Conservation (phyloP, 2,329 filamentous ascomycete species). For the Colletotrichum sp. region DNA sequence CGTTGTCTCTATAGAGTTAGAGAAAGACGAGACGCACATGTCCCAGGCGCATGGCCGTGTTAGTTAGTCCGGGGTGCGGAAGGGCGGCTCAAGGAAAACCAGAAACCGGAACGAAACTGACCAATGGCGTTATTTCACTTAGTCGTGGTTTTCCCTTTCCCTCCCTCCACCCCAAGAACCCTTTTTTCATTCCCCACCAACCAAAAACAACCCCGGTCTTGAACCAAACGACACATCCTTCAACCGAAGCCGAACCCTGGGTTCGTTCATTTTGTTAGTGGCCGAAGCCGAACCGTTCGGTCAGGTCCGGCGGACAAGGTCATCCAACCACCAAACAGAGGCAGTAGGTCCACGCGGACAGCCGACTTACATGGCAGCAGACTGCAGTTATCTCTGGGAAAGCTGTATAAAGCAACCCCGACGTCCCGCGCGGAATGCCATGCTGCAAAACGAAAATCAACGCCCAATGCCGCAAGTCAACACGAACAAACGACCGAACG, state of each 20-base stretch:
- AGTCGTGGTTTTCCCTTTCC: background rate
- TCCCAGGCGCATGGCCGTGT: background rate
- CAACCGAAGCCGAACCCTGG: background rate
- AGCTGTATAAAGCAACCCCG: background rate
- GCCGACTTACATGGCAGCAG: background rate
- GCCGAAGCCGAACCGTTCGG: background rate
- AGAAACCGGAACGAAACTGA: background rate
- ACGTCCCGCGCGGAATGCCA: background rate
- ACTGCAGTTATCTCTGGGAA: background rate
- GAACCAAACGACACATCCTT: background rate
- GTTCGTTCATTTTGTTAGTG: background rate
- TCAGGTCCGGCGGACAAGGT: background rate
- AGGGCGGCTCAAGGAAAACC: background rate
- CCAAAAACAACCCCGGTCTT: background rate
- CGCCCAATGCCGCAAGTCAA: background rate
- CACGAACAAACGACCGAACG: background rate
- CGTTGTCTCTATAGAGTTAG: background rate
- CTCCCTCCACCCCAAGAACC: background rate
- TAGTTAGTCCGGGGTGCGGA: background rate
- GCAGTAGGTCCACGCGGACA: background rate
- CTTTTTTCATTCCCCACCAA: background rate
- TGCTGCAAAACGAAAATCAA: background rate
- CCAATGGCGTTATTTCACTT: constrained; percentile 16
- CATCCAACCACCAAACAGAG: background rate
- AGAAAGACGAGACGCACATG: background rate